Conservation (phyloP, 2,329 filamentous ascomycete genomes). For the Ceratocystis smalleyi region DNA sequence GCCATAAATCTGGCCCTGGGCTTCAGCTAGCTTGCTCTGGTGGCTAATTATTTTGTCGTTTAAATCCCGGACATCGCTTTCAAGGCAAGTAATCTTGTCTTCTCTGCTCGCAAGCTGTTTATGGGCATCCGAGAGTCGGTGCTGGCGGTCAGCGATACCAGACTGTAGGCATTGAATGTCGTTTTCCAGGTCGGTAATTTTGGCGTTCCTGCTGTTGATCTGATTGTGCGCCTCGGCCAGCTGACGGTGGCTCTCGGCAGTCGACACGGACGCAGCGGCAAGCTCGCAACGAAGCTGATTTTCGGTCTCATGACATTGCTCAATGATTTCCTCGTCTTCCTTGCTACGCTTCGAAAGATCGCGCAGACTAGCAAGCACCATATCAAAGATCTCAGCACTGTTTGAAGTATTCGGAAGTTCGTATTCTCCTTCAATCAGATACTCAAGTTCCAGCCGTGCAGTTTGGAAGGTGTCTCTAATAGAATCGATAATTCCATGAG, state of each 20-base stretch:
- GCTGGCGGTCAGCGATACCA: conserved; percentile 31
- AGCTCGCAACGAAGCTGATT: conserved; percentile 41
- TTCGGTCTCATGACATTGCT: conserved; percentile 45
- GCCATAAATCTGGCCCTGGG: conserved; percentile 24
- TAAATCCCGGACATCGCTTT: conserved; percentile 36
- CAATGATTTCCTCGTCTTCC: conserved; percentile 39
- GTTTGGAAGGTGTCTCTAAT: conserved; percentile 37
- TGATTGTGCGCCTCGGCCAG: conserved; percentile 24
- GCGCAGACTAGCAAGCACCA: conserved; percentile 36
- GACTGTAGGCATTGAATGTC: conserved; percentile 35
- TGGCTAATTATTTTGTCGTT: conserved; percentile 34
- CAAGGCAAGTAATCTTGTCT: conserved; percentile 30
- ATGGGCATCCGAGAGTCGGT: conserved; percentile 27
- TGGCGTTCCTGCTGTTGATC: conserved; percentile 26
- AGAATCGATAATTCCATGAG: conserved; percentile 33
- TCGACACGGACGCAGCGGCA: conserved; percentile 34
- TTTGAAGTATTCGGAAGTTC: conserved; percentile 35
- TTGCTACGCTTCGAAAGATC: conserved; percentile 31
- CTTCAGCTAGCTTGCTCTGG: conserved; percentile 27
- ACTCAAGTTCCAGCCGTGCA: conserved; percentile 46
- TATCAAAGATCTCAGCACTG: conserved; percentile 40
- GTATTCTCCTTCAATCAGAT: conserved; percentile 44
- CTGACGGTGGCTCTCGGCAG: conserved; percentile 33
- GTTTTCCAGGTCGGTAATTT: conserved; percentile 33
- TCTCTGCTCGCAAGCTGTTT: conserved; percentile 26